phyloP scores from a whole-genome alignment of 164 flowering plant species.

The Protea cynaroides region DNA sequence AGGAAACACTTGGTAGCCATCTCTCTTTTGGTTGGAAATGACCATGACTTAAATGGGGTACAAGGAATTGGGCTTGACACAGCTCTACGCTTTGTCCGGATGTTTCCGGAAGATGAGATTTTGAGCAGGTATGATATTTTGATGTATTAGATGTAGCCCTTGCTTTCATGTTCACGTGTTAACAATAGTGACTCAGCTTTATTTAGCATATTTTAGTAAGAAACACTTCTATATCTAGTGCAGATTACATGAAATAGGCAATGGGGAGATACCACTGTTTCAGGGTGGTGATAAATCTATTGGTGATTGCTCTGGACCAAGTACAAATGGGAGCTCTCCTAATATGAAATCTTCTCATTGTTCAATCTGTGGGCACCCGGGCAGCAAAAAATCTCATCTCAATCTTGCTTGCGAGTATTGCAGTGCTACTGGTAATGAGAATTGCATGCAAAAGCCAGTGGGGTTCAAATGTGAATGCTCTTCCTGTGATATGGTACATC shows the following conservation, averaged over 20 bases:
- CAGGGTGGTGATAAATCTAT: constrained; percentile 11
- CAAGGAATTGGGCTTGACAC: constrained; percentile 75
- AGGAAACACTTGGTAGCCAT: constrained; percentile 82
- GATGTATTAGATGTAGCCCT: neutral
- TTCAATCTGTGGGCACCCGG: constrained; percentile 93
- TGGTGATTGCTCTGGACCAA: constrained; percentile 10
- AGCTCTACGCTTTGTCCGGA: constrained; percentile 72
- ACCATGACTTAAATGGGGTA: constrained; percentile 77
- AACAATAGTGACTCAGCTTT: neutral
- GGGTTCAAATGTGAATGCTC: constrained; percentile 74
- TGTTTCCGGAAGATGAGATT: constrained; percentile 61
- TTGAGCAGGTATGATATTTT: constrained; percentile 47
- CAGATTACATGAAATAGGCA: constrained; percentile 68
- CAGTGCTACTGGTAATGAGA: constrained; percentile 18
- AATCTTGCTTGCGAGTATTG: constrained; percentile 68
- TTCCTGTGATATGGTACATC: constrained; percentile 52
- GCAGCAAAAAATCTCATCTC: constrained; percentile 64
- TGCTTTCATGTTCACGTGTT: neutral
- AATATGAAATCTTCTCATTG: constrained; percentile 62
- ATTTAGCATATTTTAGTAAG: neutral
- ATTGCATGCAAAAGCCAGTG: constrained; percentile 56
- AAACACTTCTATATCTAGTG: constrained; percentile 9
- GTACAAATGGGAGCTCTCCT: constrained; percentile 23
- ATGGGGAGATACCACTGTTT: constrained; percentile 19
- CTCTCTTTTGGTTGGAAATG: constrained; percentile 87